Base-by-base conservation (phyloP, 1,284 basidiomycete genomes). In the Rhizoctonia solani region DNA sequence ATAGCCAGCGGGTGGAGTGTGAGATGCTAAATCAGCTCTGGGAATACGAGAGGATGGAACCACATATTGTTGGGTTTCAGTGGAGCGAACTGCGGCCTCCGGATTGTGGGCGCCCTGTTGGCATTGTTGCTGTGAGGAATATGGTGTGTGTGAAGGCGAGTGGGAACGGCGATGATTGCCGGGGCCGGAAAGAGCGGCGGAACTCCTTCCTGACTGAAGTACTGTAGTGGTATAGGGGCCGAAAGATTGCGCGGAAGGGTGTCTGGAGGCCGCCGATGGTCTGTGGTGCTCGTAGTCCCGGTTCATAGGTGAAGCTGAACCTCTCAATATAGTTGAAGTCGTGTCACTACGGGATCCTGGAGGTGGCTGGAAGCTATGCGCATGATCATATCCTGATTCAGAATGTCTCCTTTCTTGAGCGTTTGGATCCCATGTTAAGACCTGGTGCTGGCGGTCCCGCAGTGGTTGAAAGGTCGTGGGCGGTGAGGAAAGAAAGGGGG, bases 41-140 rank as follows among this genome's bases (percentile, higher is more conserved):
- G 63, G 63, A 6, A 66, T 32, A 8, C 63, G 63, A 37, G 63
- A 66, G 16, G 63, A 66, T 13, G 63, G 63, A 21, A 66, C 63
- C 11, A 66, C 52, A 29, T 54, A 66, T 25, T 54, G 50, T 9
- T 50, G 42, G 5, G 27, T 46, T 54, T 66, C 63, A 44, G 52
- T 29, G 21, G 30, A 3, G 21, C 23, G 63, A 29, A 29, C n/a
- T 25, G 39, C 19, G 63, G 29, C 39, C 42, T 54, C 63, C 19
- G n/a, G 19, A 2, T 19, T 30, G 14, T 34, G n/a, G 9, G n/a
- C 9, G 34, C n/a, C 11, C 5, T 50, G 37, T 1, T 41, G 23
- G n/a, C n/a, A n/a, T n/a, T n/a, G 21, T n/a, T 30, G 9, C 34
- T 49, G 25, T 34, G 49, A 16, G 16, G 8, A 39, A 16, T 39